These are phyloP conservation scores for Pseudozyma sp. DNA, from an alignment of 1,284 basidiomycete genomes.

Conservation along the genomic window DNA sequence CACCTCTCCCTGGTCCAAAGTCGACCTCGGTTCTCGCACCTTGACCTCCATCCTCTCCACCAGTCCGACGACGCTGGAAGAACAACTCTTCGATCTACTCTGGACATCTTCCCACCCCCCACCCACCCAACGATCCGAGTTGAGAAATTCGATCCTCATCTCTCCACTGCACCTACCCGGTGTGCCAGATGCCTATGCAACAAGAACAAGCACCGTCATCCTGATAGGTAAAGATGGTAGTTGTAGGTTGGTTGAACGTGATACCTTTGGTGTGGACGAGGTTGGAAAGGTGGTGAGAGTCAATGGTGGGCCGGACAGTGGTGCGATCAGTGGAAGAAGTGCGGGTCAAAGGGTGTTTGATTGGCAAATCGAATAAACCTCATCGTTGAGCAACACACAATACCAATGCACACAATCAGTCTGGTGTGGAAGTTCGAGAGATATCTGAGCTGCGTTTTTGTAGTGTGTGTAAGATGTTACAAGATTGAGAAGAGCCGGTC, in stretches of 20 bases:
- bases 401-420: neutral
- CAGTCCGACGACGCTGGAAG: neutral
- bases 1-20: conserved; percentile 39
- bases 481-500: conserved; percentile 14
- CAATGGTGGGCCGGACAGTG: conserved; percentile 19
- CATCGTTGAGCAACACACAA: neutral
- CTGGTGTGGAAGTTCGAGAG: conserved; percentile 14
- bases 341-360: conserved; percentile 22
- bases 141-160: conserved; percentile 45
- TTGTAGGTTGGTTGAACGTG: conserved; percentile 39
- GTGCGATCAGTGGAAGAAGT: conserved; percentile 1
- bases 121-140: conserved; percentile 15
- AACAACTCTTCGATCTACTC: conserved; percentile 37
- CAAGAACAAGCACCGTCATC: conserved; percentile 47
- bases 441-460: too few species aligned
- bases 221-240: conserved; percentile 22
- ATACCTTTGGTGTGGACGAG: conserved; percentile 24
- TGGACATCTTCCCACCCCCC: conserved; percentile 25
- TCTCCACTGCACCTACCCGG: conserved; percentile 24
- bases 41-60: conserved; percentile 11
- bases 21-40: conserved; percentile 11
- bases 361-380: conserved; percentile 8
- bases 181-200: conserved; percentile 44
- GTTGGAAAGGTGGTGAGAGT: conserved; percentile 4
- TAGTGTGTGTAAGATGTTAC: conserved; percentile 32